phyloP scores from a whole-genome alignment of 2,329 filamentous ascomycete species.

The Amylocarpus encephaloides region DNA sequence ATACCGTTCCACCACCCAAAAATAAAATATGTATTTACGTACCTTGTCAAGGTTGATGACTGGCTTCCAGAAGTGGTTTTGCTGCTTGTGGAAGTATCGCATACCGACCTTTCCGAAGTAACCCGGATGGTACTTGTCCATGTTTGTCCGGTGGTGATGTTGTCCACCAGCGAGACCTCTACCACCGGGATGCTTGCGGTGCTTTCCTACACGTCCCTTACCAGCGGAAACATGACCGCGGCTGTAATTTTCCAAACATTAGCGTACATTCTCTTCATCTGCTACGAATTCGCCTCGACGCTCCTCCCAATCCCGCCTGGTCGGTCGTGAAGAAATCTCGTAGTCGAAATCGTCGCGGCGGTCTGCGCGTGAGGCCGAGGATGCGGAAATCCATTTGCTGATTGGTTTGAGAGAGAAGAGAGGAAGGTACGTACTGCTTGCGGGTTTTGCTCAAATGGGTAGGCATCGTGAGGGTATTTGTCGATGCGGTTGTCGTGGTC shows the following conservation, averaged over 20 bases:
- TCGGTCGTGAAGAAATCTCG: neutral
- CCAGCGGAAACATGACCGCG: constrained; percentile 98
- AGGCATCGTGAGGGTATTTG: constrained; percentile 55
- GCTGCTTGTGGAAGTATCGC: constrained; percentile 94
- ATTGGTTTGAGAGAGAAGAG: constrained; percentile 1
- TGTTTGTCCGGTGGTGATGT: constrained; percentile 95
- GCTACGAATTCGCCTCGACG: neutral
- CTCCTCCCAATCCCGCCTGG: neutral
- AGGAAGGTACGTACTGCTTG: constrained; percentile 58
- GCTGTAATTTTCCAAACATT: constrained; percentile 42
- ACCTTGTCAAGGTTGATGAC: constrained; percentile 99
- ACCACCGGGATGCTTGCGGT: constrained; percentile 84
- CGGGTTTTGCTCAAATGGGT: constrained; percentile 69
- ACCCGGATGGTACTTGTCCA: constrained; percentile 92
- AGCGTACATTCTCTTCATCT: constrained; percentile 21
- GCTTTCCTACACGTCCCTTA: constrained; percentile 98
- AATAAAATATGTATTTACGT: constrained; percentile 29
- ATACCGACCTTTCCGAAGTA: constrained; percentile 98
- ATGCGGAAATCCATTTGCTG: neutral
- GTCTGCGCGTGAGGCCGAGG: neutral
- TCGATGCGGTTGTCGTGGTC: constrained; percentile 23
- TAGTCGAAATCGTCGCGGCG: constrained; percentile 2
- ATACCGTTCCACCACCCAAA: neutral
- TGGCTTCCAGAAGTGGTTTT: constrained; percentile 97
- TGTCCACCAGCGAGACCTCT: constrained; percentile 95